These are phyloP conservation scores for Arachnomyces sp. DNA, from an alignment of 2,329 filamentous ascomycete species.

Conservation along the genomic window DNA sequence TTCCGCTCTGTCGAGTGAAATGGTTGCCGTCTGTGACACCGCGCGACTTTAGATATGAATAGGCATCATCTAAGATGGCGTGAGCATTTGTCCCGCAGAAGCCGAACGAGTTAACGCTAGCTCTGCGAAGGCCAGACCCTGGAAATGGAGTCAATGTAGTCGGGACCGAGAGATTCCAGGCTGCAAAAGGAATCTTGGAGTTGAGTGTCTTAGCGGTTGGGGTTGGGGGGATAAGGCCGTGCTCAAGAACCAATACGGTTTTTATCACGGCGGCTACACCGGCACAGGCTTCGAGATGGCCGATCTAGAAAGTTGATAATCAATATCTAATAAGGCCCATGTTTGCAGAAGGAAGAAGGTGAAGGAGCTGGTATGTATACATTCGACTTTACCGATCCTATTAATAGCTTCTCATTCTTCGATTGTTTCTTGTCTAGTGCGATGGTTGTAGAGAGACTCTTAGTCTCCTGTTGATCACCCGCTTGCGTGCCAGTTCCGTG, in stretches of 20 bases:
- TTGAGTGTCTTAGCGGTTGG: conserved; percentile 17
- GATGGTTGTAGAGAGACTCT: conserved; percentile 13
- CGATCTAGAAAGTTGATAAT: too few species aligned
- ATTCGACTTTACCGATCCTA: conserved; percentile 11
- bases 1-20: too few species aligned
- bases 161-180: conserved; percentile 11
- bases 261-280: conserved; percentile 22
- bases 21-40: too few species aligned
- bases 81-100: too few species aligned
- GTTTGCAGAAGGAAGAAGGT: too few species aligned
- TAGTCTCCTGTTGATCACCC: conserved; percentile 23
- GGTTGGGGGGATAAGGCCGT: conserved; percentile 18
- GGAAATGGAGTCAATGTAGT: conserved; percentile 18
- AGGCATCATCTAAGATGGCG: too few species aligned
- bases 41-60: conserved; percentile 1
- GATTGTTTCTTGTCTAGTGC: conserved; percentile 27
- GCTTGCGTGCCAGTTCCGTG: conserved; percentile 36
- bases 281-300: conserved; percentile 19
- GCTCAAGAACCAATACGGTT: conserved; percentile 14
- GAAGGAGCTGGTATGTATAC: too few species aligned
- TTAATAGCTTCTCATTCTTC: neutral
- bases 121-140: conserved; percentile 8
- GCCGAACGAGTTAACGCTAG: too few species aligned
- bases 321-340: too few species aligned
- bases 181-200: conserved; percentile 4